These are phyloP conservation scores for Scytalidium lignicola DNA, from an alignment of 2,329 filamentous ascomycete genomes.

Conservation along the genomic window DNA sequence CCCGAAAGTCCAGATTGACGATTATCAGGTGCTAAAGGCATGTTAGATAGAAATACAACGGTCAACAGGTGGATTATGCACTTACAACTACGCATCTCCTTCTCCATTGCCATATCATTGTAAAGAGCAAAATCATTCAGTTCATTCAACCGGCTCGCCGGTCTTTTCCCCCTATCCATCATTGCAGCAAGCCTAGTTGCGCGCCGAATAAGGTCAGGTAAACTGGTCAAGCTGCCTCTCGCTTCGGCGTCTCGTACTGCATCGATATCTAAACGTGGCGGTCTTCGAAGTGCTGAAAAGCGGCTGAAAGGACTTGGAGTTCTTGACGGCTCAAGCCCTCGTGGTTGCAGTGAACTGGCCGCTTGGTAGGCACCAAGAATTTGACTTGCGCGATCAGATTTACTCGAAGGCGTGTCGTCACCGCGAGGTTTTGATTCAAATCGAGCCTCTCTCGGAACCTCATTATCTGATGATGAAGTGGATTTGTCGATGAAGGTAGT, in stretches of 20 bases:
- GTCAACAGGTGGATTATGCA: constrained; percentile 1
- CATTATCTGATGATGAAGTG: constrained; percentile 19
- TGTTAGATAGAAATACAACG: constrained; percentile 5
- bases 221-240: constrained; percentile 83
- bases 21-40: constrained; percentile 9
- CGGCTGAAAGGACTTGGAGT: constrained; percentile 31
- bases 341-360: constrained; percentile 27
- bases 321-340: constrained; percentile 6
- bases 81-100: constrained; percentile 19
- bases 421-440: constrained; percentile 11
- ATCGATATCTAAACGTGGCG: constrained; percentile 75
- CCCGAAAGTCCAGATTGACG: constrained; percentile 41
- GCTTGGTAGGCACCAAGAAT: constrained; percentile 47
- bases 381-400: constrained; percentile 33
- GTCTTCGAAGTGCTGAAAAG: constrained; percentile 54
- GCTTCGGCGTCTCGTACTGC: constrained; percentile 76
- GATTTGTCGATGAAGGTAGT: constrained; percentile 24
- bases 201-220: constrained; percentile 84
- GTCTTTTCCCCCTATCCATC: constrained; percentile 73
- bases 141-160: constrained; percentile 53
- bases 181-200: constrained; percentile 83
- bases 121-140: constrained; percentile 43
- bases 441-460: constrained; percentile 14
- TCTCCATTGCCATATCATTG: constrained; percentile 23
- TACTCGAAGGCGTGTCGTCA: constrained; percentile 11